phyloP scores from a whole-genome alignment of 257 asterid genomes.

The Solanum dulcamara region DNA sequence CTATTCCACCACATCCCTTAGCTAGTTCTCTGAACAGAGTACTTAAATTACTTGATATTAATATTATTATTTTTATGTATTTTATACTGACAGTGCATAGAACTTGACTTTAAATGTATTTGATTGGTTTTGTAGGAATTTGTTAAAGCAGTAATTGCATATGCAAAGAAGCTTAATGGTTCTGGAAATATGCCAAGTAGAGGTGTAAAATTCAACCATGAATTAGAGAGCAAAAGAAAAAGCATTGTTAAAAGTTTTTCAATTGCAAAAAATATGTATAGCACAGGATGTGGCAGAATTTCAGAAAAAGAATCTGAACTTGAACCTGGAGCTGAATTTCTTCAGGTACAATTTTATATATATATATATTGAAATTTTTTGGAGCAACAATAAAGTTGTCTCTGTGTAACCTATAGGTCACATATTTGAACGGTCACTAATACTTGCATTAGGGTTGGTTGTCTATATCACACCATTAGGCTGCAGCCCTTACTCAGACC shows the following conservation, averaged over 20 bases:
- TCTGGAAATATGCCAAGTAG: constrained; percentile 6
- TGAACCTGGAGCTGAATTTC: constrained; percentile 65
- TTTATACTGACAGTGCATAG: not conserved
- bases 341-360: constrained; percentile 31
- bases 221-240: constrained; percentile 38
- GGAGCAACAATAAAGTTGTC: not conserved
- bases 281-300: not conserved
- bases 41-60: not conserved
- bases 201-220: constrained; percentile 16
- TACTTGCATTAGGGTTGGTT: not conserved
- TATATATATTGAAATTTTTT: not conserved
- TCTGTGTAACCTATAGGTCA: not conserved
- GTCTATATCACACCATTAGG: not conserved
- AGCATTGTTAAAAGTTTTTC: constrained; percentile 46
- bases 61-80: not conserved
- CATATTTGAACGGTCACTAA: not conserved
- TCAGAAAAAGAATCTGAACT: constrained; percentile 40
- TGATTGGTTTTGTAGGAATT: constrained; percentile 30
- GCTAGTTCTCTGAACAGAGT: not conserved
- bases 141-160: constrained; percentile 59
- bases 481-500: not conserved
- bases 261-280: constrained; percentile 38
- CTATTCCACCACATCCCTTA: not conserved
- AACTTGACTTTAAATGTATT: not conserved
- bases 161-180: constrained; percentile 39